Evolutionary conservation across 1,284 basidiomycete species (phyloP), one percentile per base, ranked within the genome.

Genomic region (Cystobasidium pallidum): DNA sequence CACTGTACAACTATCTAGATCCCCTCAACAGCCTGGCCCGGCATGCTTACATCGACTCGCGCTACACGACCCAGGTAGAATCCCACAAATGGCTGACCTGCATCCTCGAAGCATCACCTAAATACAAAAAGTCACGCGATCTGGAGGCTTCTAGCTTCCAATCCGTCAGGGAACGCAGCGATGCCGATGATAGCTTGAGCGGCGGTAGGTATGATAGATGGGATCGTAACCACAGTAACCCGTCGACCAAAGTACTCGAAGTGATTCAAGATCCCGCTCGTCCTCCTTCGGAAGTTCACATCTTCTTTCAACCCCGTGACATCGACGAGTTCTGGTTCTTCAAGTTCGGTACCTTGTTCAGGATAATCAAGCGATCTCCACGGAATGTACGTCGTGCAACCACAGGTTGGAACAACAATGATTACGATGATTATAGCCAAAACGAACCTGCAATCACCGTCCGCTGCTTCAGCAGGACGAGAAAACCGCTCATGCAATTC

Each of bases 51-150:
- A 71, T 71, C 21, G 68, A 71, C 39, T 52, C 59, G 13, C 45
- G 45, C 24, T 61, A 71, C 52, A 36, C 45, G 13, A 36, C 19
- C 19, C 47, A 54, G 36, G 68, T 45, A 24, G 68, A 63, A 19
- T 64, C 59, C 4, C 59, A 71, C 45, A 57, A 59, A 51, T 71
- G 68, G 59, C 36, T 71, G 17, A 64, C 62, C 21, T 34, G 39
- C 21, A 36, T 64, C 7, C 17, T 64, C 11, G 62, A 64, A 64
- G 34, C 19, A 51, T 49, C 45, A 2, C 45, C n/a, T 17, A 64
- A 64, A 15, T 64, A 64, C 62, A 36, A 51, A 15, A 64, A 49
- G 30, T 64, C 62, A 10, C n/a, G 62, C 2, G 47, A 64, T 34
- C 28, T 64, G 24, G 62, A 64, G 1, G 62, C 62, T 30, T 49